A percentile compares a stretch with the other conserved stretches of the same genome.
phyloP scores from a whole-genome alignment of 2,329 filamentous ascomycete species.

The Rhexocercosporidium sp. region DNA sequence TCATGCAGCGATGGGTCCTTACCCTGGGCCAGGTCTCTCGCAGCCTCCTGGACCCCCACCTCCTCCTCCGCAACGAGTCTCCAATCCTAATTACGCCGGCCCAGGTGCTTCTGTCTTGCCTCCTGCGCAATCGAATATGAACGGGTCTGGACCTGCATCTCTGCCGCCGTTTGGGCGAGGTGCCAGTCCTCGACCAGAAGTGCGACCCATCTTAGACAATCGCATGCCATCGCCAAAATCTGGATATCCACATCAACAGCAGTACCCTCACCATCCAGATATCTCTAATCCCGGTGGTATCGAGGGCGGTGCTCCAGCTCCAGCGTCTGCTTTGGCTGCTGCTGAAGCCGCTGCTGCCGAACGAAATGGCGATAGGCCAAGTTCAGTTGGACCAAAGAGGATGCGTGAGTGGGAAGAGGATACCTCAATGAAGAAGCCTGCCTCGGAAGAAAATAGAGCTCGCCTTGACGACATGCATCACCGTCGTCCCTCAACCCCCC shows the following conservation, averaged over 20 bases:
- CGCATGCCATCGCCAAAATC: slow-evolving; percentile 91
- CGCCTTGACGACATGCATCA: slow-evolving; percentile 84
- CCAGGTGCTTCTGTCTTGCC: slow-evolving; percentile 51
- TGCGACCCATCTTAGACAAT: slow-evolving; percentile 81
- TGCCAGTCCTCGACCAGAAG: slow-evolving; percentile 82
- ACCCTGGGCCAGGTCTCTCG: slow-evolving; percentile 39
- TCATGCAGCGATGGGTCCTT: slow-evolving; percentile 39
- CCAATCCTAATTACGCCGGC: slow-evolving; percentile 63
- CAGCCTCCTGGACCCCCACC: slow-evolving; percentile 54
- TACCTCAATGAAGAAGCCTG: slow-evolving; percentile 74
- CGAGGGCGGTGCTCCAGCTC: slow-evolving; percentile 68
- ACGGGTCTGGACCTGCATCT: slow-evolving; percentile 37
- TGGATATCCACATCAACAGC: slow-evolving; percentile 80
- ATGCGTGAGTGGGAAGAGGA: slow-evolving; percentile 94
- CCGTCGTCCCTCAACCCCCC: slow-evolving; percentile 78
- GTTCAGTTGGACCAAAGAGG: slow-evolving; percentile 82
- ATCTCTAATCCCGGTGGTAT: slow-evolving; percentile 40
- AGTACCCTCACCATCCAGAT: slow-evolving; percentile 78
- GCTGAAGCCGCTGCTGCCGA: slow-evolving; percentile 69
- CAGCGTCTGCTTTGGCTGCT: slow-evolving; percentile 67
- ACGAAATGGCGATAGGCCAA: slow-evolving; percentile 73
- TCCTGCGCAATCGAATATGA: slow-evolving; percentile 47
- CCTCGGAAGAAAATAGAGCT: slow-evolving; percentile 85
- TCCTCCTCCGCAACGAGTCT: slow-evolving; percentile 57
- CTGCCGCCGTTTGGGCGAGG: slow-evolving; percentile 76